phyloP scores from a whole-genome alignment of 2,329 filamentous ascomycete species.

The Aspergillus sojae region DNA sequence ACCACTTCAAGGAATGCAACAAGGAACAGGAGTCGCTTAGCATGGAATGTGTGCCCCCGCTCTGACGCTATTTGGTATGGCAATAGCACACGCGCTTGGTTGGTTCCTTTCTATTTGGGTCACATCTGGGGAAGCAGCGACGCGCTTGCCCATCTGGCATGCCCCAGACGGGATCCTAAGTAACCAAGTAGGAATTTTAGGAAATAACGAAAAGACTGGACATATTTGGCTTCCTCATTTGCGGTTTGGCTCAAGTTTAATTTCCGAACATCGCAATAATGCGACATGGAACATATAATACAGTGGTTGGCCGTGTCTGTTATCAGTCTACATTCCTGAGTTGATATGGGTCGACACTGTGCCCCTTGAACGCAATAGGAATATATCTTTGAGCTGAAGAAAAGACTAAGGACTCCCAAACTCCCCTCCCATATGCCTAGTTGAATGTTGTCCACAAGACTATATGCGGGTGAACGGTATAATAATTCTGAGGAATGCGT shows the following conservation, averaged over 20 bases:
- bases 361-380: constrained; percentile 6
- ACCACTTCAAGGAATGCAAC: constrained; percentile 27
- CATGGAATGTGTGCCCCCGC: constrained; percentile 20
- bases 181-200: neutral
- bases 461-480: constrained; percentile 2
- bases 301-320: constrained; percentile 16
- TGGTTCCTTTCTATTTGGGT: neutral
- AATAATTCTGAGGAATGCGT: constrained; percentile 5
- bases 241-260: neutral
- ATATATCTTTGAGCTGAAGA: neutral
- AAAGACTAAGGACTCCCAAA: neutral
- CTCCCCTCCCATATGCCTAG: constrained; percentile 1
- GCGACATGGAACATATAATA: constrained; percentile 11
- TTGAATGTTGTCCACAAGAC: constrained; percentile 2
- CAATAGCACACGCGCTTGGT: constrained; percentile 13
- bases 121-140: neutral
- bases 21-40: constrained; percentile 6
- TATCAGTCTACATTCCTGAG: constrained; percentile 22
- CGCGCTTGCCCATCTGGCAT: neutral
- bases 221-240: neutral
- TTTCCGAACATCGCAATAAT: neutral
- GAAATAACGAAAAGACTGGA: neutral
- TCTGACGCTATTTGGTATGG: constrained; percentile 22
- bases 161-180: neutral
- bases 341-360: neutral